phyloP scores from a whole-genome alignment of 2,329 filamentous ascomycete species.

The Hymenoscyphus repandus region DNA sequence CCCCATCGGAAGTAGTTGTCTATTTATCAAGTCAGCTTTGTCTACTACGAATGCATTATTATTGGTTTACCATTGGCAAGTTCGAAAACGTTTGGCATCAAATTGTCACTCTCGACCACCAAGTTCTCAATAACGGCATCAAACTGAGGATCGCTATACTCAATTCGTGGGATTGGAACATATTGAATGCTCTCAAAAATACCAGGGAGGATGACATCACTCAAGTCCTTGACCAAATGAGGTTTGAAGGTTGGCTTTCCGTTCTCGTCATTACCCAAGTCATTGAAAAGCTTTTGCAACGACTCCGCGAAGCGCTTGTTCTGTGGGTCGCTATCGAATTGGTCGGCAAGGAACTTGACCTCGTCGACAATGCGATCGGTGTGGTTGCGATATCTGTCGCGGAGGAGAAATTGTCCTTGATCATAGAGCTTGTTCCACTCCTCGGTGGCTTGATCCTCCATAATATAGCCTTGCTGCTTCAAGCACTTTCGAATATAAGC shows the following conservation, averaged over 20 bases:
- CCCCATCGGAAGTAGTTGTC: slow-evolving; percentile 94
- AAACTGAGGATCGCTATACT: slow-evolving; percentile 78
- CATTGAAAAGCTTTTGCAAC: slow-evolving; percentile 78
- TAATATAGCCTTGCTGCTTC: slow-evolving; percentile 84
- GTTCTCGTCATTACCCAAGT: slow-evolving; percentile 80
- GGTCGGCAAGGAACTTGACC: slow-evolving; percentile 79
- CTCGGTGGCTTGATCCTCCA: slow-evolving; percentile 71
- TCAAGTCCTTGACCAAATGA: slow-evolving; percentile 83
- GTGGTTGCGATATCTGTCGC: slow-evolving; percentile 80
- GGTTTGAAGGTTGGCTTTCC: slow-evolving; percentile 90
- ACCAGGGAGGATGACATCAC: slow-evolving; percentile 77
- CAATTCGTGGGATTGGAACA: slow-evolving; percentile 87
- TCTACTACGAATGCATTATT: background rate
- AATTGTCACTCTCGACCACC: slow-evolving; percentile 91
- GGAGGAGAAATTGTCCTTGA: slow-evolving; percentile 77
- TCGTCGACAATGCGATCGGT: slow-evolving; percentile 85
- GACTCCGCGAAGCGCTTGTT: slow-evolving; percentile 77
- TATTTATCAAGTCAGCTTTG: slow-evolving; percentile 9
- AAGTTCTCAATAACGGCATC: slow-evolving; percentile 93
- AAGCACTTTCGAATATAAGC: slow-evolving; percentile 76
- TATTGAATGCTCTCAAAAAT: slow-evolving; percentile 83
- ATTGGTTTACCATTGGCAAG: slow-evolving; percentile 56
- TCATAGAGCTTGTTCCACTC: slow-evolving; percentile 86
- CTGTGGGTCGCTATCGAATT: slow-evolving; percentile 83
- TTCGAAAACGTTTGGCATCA: slow-evolving; percentile 89